Evolutionary conservation across 768 basidiomycete species (phyloP), one percentile per base, ranked within the genome.

Genomic region (Hydnomerulius pinastri): DNA sequence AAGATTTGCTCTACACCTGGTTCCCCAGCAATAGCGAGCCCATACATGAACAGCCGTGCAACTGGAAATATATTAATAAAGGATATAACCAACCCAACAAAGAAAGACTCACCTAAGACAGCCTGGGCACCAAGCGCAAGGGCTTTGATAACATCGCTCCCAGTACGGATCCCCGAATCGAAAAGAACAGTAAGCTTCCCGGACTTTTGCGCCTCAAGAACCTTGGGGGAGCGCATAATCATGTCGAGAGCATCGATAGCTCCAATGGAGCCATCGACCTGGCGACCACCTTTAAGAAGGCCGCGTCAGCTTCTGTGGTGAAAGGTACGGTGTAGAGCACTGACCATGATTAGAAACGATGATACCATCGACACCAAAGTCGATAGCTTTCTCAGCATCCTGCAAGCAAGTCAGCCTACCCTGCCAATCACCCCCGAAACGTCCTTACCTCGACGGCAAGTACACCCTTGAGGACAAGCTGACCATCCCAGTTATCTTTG

Each of bases 301-400:
- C 13, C n/a, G n/a, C n/a, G 7, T 12, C 18, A 20, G 4, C 32
- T 18, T 33, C 10, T 17, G 24, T 32, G 17, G 6, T 11, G 12
- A 24, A 10, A 17, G 35, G 20, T 29, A 4, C n/a, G 12, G 18
- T 9, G 6, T 21, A 38, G 33, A 10, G 11, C 11, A 59, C 74
- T 25, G 41, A 86, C 86, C 87, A 55, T 92, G 90, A 60, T 91
- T 93, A 9, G 87, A 90, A 13, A 92, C 85, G 41, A 92, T 65
- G 50, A 92, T 86, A 1, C 87, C 90, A 48, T 91, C 79, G 12
- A 82, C 74, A 1, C 86, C 80, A 17, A 76, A 58, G 23, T 86
- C 80, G 12, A 89, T 62, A 0, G 87, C 86, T 58, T 77, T 80
- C 61, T 87, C 61, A 5, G 77, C 77, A 42, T 78, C 76, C 50